Percentiles rank a stretch among this genome's conserved stretches.
These are phyloP conservation scores for Candida andamanensis DNA, from an alignment of 805 yeast species.

Conservation along the genomic window DNA sequence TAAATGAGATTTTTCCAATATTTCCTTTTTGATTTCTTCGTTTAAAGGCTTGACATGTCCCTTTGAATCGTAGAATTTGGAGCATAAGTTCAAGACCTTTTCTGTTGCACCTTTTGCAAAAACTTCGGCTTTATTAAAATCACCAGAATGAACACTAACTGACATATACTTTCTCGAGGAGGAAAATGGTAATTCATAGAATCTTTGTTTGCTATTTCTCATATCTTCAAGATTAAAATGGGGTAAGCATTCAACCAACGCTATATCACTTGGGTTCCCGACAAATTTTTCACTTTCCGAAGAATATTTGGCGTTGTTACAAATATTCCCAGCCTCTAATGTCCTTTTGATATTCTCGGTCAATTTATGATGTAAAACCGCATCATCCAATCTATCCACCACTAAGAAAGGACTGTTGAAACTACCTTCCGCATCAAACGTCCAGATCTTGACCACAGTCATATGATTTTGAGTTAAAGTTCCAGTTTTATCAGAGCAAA, in stretches of 20 bases:
- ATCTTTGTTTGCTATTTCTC: constrained; percentile 55
- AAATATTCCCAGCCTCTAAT: constrained; percentile 63
- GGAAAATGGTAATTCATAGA: constrained; percentile 77
- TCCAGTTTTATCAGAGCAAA: constrained; percentile 82
- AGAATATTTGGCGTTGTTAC: constrained; percentile 72
- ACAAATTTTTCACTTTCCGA: constrained; percentile 63
- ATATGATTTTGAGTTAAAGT: constrained; percentile 87
- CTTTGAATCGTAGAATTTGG: constrained; percentile 50
- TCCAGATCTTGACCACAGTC: constrained; percentile 84
- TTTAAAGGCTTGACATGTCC: constrained; percentile 60
- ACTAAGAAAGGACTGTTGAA: constrained; percentile 36
- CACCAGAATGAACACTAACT: constrained; percentile 60
- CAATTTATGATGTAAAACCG: constrained; percentile 38
- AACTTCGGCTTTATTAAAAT: constrained; percentile 49
- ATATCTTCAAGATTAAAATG: constrained; percentile 69
- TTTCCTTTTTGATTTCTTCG: constrained; percentile 40
- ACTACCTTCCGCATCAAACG: constrained; percentile 50
- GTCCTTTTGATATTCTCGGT: constrained; percentile 52
- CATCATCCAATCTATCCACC: constrained; percentile 44
- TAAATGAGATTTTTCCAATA: constrained; percentile 52
- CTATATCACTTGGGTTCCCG: constrained; percentile 95
- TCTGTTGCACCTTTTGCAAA: constrained; percentile 92
- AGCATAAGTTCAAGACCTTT: constrained; percentile 56
- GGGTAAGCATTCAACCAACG: constrained; percentile 69
- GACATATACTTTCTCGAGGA: constrained; percentile 89